Evolutionary conservation across 208 protist species (phyloP), one percentile per base, ranked within the genome.

Genomic region (Leishmania lainsoni): DNA sequence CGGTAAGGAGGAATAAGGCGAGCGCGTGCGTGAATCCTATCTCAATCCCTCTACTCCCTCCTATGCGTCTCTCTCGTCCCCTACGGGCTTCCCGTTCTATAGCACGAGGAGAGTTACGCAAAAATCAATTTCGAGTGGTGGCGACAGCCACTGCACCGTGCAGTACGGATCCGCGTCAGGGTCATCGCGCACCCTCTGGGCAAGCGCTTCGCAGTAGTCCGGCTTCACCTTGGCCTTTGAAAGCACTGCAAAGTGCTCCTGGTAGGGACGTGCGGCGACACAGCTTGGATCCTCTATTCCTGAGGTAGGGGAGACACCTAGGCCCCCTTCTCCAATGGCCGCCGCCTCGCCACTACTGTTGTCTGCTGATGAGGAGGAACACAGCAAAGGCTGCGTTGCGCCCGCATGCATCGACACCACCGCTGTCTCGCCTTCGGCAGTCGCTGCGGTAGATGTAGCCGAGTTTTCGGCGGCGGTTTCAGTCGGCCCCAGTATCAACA

Each of bases 111-210:
- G 84, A 17, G 77, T 68, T 12, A 87, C 72, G 17, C 65, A 66
- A 20, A 85, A 56, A 52, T 69, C 45, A 59, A 76, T 26, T n/a
- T 79, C 58, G 5, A 89, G n/a, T 42, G 81, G 79, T 12, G 75
- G 65, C n/a, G 82, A 82, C 32, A 86, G 35, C 82, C 82, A 86
- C 65, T 51, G 71, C 29, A 93, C 84, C 10, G 48, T 56, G 80
- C 85, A 90, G 78, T 91, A 91, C 32, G 87, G 90, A 58, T 93
- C 90, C 26, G 56, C 79, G 26, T 91, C 79, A 22, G 83, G 81
- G 51, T 85, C 75, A 5, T 81, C 45, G 5, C 88, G 81, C 58
- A 88, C 79, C 5, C 90, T 81, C 59, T 91, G 85, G 68, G 86
- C 81, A 70, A 93, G 78, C 54, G 81, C 75, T 48, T 82, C 78